A percentile compares a stretch with the other conserved stretches of the same genome.
These are phyloP conservation scores for Ramicandelaber brevisporus DNA, from an alignment of 192 early-diverging fungal genomes.

Conservation along the genomic window DNA sequence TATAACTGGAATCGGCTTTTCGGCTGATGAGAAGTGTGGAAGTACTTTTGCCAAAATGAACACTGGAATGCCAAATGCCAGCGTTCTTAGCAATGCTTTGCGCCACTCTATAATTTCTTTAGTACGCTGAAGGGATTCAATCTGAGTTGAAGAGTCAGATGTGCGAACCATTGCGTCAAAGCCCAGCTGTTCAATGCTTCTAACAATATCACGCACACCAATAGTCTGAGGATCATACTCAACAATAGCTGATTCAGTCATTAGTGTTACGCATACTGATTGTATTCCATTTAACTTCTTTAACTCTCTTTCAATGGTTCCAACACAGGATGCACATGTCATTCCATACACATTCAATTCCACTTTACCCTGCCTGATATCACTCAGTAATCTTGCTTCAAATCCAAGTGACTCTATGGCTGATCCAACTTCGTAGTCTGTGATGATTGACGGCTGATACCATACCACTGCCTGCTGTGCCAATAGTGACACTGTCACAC, in stretches of 20 bases:
- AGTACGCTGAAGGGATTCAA: constrained; percentile 68
- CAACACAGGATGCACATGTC: constrained; percentile 61
- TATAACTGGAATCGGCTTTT: constrained; percentile 8
- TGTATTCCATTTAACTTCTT: constrained; percentile 16
- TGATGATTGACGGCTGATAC: constrained; percentile 22
- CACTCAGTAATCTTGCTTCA: constrained; percentile 27
- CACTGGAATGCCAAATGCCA: constrained; percentile 59
- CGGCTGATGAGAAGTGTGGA: no score
- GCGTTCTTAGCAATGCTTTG: constrained; percentile 27
- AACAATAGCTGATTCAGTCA: constrained; percentile 45
- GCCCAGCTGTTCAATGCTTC: constrained; percentile 52
- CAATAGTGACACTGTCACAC: constrained; percentile 59
- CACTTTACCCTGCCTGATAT: constrained; percentile 18
- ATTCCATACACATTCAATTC: constrained; percentile 85
- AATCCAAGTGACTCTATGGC: constrained; percentile 49
- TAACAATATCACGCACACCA: constrained; percentile 57
- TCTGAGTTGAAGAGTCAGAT: constrained; percentile 37
- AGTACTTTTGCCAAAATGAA: constrained; percentile 29
- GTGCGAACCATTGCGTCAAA: constrained; percentile 48
- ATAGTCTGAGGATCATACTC: constrained; percentile 33
- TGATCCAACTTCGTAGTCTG: constrained; percentile 23
- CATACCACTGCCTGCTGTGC: constrained; percentile 53
- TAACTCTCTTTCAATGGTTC: constrained; percentile 39
- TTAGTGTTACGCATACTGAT: constrained; percentile 42
- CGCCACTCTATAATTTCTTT: constrained; percentile 69